Evolutionary conservation across 805 yeast genomes (phyloP), one percentile per base, ranked within the genome.

Genomic region (Candida bentonensis): DNA sequence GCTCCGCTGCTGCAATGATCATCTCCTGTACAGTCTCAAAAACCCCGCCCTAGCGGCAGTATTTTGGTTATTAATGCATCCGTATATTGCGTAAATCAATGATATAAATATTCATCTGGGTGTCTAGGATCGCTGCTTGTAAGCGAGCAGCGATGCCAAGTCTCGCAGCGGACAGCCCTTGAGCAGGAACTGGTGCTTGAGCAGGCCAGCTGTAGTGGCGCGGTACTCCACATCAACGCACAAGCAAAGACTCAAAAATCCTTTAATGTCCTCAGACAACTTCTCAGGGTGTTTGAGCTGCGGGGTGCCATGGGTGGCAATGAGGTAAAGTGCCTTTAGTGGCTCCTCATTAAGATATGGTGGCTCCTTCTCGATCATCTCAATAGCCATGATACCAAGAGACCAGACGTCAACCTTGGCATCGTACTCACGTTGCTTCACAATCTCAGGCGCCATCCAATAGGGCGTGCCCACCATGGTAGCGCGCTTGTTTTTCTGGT

Each of bases 371-470:
- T 92, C 98, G 52, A 92, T 85, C 97, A 92, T 89, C 65, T 92
- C 99, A 56, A 92, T 92, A 20, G 85, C 79, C 97, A 92, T 92
- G 51, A 92, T 92, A 52, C 99, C 98, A 49, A 92, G 66, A 4
- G 96, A 86, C 99, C 99, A 92, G 42, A 92, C 80, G 64, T 92
- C 99, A 39, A 92, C 95, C 60, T 92, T 88, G 41, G 94, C 92
- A 27, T 94, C 98, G 59, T 92, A 92, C 58, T 88, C 96, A 61
- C 87, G 88, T 53, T 94, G 77, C 17, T 88, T 78, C 22, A 92
- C 96, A 44, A 92, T 96, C 62, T 92, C 99, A 1, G 99, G 99
- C 0, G 99, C 99, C 99, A 92, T 92, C 99, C 99, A 92, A 61
- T 92, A 92, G 13, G 99, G 98, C 0, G 99, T 92, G 15, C 99